Evolutionary conservation across 257 asterid species (phyloP), one percentile per base, ranked within the genome.

Genomic region (Solanum chilense): DNA sequence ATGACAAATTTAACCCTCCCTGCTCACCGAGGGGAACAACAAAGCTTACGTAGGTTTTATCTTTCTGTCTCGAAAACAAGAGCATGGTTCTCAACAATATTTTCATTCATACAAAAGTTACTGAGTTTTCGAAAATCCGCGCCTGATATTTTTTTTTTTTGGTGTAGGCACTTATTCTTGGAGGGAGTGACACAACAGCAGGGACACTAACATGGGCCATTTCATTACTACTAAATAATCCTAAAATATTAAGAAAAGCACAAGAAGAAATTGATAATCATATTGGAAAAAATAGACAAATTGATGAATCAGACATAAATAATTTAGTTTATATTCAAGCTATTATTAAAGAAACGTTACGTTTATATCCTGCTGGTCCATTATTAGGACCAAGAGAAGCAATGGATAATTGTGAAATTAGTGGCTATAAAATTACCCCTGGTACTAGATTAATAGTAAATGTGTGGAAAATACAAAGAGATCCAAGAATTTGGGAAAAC

Each of bases 281-380:
- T 2, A 66, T 92, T 3, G 94, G 96, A 5, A 91, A 89, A 47
- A 86, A 86, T 5, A 90, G 95, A 58, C 88, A 37, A 12, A 88
- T 94, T 3, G 29, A 73, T 6, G 93, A 86, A 88, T 82, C 94
- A 15, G 96, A 94, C 33, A 88, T 93, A 5, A 62, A 88, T 5
- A 91, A 87, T 2, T 64, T 92, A 37, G 69, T 31, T 33, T 93
- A 94, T 85, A 86, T 93, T 52, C 90, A 93, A 83, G 94, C 95
- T 35, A 76, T 93, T 12, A 56, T 94, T 37, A 94, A 94, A 82
- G 98, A 94, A 90, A 88, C 94, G 3, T 27, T 92, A 21, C 89
- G 96, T 5, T 62, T 94, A 1, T 89, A 91, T 25, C 95, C 95
- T 23, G 86, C 91, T 0, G 86, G 49, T 9, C 91, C 93, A 4